These are phyloP conservation scores for Draba incana DNA, from an alignment of 345 rosid species.

Conservation along the genomic window DNA sequence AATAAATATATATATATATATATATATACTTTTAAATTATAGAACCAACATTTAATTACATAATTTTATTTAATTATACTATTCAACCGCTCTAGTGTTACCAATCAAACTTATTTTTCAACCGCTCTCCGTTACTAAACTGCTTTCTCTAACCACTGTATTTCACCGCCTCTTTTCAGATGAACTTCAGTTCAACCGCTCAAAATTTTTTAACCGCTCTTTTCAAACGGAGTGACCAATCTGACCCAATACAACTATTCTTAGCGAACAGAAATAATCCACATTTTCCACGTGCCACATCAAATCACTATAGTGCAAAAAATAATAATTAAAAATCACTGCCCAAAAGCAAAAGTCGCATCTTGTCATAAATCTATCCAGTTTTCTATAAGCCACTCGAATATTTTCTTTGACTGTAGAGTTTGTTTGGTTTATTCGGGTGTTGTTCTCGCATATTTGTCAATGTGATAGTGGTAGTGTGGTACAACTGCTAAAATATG, in stretches of 20 bases:
- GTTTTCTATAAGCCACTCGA: neutral
- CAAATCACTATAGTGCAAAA: neutral
- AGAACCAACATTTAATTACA: no score
- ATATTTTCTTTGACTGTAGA: slow-evolving; percentile 23
- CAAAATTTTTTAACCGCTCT: no score
- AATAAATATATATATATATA: no score
- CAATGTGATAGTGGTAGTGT: slow-evolving; percentile 1
- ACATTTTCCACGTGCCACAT: neutral
- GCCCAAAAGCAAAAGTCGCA: slow-evolving; percentile 7
- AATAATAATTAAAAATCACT: slow-evolving; percentile 4
- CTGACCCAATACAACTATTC: neutral
- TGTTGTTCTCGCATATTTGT: slow-evolving; percentile 12
- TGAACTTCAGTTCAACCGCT: no score
- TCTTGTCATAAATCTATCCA: slow-evolving; percentile 27
- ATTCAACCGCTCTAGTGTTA: no score
- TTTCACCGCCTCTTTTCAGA: no score
- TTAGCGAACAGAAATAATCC: neutral
- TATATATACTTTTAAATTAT: no score
- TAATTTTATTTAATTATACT: no score
- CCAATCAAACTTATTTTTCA: no score
- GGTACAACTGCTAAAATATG: neutral
- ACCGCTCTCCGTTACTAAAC: no score
- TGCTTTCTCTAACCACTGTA: no score
- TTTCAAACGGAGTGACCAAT: no score
- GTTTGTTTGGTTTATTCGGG: slow-evolving; percentile 10